Percentiles rank a stretch among this genome's conserved stretches.
These are phyloP conservation scores for Aspergillus sergii DNA, from an alignment of 2,329 filamentous ascomycete genomes.

Conservation along the genomic window DNA sequence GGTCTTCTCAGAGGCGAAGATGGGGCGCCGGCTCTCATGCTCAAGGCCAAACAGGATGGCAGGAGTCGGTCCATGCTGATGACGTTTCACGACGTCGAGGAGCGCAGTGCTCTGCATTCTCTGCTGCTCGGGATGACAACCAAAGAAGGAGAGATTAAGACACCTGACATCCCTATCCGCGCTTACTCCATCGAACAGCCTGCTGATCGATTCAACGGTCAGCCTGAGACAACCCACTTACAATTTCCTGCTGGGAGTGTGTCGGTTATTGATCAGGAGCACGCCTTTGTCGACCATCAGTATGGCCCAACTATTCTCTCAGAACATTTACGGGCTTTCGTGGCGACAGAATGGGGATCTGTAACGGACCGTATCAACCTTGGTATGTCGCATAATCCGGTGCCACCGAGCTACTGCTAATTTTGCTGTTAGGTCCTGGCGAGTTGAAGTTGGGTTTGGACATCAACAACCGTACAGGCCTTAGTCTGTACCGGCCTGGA, in stretches of 20 bases:
- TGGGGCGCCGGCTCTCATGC: slow-evolving; percentile 67
- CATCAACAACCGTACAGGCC: slow-evolving; percentile 60
- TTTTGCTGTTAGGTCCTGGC: slow-evolving; percentile 57
- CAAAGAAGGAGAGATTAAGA: slow-evolving; percentile 68
- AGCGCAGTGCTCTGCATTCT: slow-evolving; percentile 71
- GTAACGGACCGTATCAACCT: slow-evolving; percentile 84
- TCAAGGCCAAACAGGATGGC: slow-evolving; percentile 69
- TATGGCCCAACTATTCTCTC: slow-evolving; percentile 71
- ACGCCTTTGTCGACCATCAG: slow-evolving; percentile 57
- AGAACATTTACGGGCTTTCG: slow-evolving; percentile 72
- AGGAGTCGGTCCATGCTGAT: slow-evolving; percentile 73
- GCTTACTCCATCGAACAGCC: slow-evolving; percentile 63
- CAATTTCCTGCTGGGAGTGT: slow-evolving; percentile 41
- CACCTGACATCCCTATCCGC: slow-evolving; percentile 68
- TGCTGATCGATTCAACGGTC: slow-evolving; percentile 35
- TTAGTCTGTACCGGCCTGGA: slow-evolving; percentile 70
- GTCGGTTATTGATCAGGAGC: slow-evolving; percentile 70
- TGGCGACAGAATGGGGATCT: slow-evolving; percentile 74
- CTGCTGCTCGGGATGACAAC: slow-evolving; percentile 73
- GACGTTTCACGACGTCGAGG: slow-evolving; percentile 73
- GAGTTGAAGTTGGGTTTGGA: slow-evolving; percentile 70
- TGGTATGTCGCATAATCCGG: slow-evolving; percentile 39
- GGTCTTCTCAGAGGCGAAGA: slow-evolving; percentile 74
- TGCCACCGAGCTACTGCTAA: slow-evolving; percentile 15
- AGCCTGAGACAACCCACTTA: slow-evolving; percentile 34